A percentile compares a stretch with the other conserved stretches of the same genome.
Conservation (phyloP, 495 filamentous ascomycete genomes). For the Hypoxylon intermedium region DNA sequence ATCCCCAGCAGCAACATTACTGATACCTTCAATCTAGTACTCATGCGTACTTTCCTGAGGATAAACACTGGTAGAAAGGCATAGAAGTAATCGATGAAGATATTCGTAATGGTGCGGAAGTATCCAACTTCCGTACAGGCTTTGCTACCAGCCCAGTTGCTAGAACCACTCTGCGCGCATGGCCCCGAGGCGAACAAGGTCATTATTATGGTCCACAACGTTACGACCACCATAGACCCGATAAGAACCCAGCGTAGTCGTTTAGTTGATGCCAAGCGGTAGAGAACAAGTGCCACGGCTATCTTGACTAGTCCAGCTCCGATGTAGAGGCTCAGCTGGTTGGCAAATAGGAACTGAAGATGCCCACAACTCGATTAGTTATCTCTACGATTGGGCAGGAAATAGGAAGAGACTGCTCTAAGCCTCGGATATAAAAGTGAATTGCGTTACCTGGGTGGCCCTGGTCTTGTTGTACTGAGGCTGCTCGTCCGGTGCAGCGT, state of each 20-base stretch:
- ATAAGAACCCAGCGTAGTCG: conserved; percentile 30
- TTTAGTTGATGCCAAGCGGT: conserved; percentile 34
- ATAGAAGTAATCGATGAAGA: conserved; percentile 45
- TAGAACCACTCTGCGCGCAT: conserved; percentile 35
- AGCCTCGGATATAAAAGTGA: neutral
- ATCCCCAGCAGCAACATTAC: conserved; percentile 37
- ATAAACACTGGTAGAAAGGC: conserved; percentile 38
- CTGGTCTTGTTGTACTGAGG: conserved; percentile 31
- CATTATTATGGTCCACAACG: conserved; percentile 40
- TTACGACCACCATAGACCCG: conserved; percentile 35
- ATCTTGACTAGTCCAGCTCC: conserved; percentile 41
- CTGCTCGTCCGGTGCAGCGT: conserved; percentile 36
- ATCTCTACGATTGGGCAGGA: too few species aligned
- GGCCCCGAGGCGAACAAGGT: conserved; percentile 40
- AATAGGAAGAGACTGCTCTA: neutral
- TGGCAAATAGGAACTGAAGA: conserved; percentile 36
- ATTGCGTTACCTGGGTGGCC: conserved; percentile 23
- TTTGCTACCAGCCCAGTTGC: conserved; percentile 40
- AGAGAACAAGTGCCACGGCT: conserved; percentile 41
- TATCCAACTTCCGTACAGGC: conserved; percentile 37
- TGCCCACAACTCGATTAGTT: neutral
- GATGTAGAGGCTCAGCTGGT: conserved; percentile 40
- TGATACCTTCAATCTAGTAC: conserved; percentile 28
- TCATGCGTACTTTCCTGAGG: conserved; percentile 33
- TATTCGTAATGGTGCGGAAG: conserved; percentile 41